Evolutionary conservation across 1,139 yeast species (phyloP).

Genomic region (Pichia kudriavzevii): DNA sequence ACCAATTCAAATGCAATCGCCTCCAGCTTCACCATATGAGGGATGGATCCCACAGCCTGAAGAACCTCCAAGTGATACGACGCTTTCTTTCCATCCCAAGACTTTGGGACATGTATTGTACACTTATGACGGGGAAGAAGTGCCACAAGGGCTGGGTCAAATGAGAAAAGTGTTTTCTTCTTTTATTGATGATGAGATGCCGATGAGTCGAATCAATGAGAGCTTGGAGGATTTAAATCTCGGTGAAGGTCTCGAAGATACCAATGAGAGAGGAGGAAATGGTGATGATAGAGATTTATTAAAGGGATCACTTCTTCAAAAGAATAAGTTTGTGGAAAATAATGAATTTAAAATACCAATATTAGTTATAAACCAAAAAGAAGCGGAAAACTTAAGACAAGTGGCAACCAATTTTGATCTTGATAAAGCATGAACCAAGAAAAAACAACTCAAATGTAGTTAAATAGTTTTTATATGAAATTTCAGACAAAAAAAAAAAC

Average conservation of each 20-base stretch:
- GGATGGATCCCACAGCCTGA: slow-evolving; percentile 26
- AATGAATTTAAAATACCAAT: slow-evolving; percentile 19
- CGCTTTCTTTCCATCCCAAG: slow-evolving; percentile 25
- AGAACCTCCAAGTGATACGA: slow-evolving; percentile 25
- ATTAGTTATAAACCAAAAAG: slow-evolving; percentile 22
- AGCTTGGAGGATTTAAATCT: slow-evolving; percentile 7
- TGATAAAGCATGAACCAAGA: too few species aligned
- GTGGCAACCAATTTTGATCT: slow-evolving; percentile 7
- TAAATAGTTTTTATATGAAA: not conserved
- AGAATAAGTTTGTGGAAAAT: not conserved
- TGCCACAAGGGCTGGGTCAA: too few species aligned
- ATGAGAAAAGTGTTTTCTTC: slow-evolving; percentile 11
- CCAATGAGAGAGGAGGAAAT: too few species aligned
- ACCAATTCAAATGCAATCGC: slow-evolving; percentile 26
- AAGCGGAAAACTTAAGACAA: slow-evolving; percentile 21
- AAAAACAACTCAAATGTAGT: not conserved
- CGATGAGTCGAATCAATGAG: not conserved
- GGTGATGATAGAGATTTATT: slow-evolving; percentile 1
- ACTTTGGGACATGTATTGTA: slow-evolving; percentile 24
- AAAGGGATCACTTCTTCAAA: slow-evolving; percentile 10
- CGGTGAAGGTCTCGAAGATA: slow-evolving; percentile 9
- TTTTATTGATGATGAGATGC: slow-evolving; percentile 2
- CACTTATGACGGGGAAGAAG: slow-evolving; percentile 13
- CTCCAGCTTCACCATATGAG: slow-evolving; percentile 29
- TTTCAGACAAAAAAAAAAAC: not conserved